phyloP scores from a whole-genome alignment of 805 yeast genomes.

The Scheffersomyces lignosus region DNA sequence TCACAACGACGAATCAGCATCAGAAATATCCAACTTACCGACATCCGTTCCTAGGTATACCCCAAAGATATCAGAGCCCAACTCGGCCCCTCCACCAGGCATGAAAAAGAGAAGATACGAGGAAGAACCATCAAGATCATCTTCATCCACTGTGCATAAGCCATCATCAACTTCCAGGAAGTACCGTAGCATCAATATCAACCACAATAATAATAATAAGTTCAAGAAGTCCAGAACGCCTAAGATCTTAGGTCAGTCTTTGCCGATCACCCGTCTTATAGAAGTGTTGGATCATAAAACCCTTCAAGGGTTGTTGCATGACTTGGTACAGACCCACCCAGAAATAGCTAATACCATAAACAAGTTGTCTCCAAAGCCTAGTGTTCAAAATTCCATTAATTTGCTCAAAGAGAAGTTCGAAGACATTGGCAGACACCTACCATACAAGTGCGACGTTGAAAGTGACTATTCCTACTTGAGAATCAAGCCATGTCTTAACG shows the following conservation, averaged over 20 bases:
- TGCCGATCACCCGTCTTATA: constrained; percentile 63
- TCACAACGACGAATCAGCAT: background rate
- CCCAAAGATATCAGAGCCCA: too few species aligned
- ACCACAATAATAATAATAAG: constrained; percentile 2
- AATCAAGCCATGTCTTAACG: constrained; percentile 65
- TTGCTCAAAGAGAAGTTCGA: constrained; percentile 49
- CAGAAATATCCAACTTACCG: constrained; percentile 1
- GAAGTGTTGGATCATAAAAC: constrained; percentile 65
- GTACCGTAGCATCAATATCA: background rate
- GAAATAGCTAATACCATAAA: constrained; percentile 54
- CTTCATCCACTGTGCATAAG: constrained; percentile 2
- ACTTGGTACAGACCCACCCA: constrained; percentile 60
- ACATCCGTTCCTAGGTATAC: constrained; percentile 9
- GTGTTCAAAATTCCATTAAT: constrained; percentile 50
- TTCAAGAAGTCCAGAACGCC: constrained; percentile 40
- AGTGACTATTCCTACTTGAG: constrained; percentile 78
- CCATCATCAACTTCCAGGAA: background rate
- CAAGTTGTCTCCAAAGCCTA: constrained; percentile 57
- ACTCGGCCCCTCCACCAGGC: background rate
- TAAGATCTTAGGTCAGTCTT: constrained; percentile 53
- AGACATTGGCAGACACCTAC: constrained; percentile 51
- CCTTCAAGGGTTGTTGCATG: constrained; percentile 51
- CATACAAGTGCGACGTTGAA: constrained; percentile 71
- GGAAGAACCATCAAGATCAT: constrained; percentile 12
- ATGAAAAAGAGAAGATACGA: constrained; percentile 14